Base-by-base conservation (phyloP, 768 basidiomycete genomes). In the Leucosporidium yakuticum region DNA sequence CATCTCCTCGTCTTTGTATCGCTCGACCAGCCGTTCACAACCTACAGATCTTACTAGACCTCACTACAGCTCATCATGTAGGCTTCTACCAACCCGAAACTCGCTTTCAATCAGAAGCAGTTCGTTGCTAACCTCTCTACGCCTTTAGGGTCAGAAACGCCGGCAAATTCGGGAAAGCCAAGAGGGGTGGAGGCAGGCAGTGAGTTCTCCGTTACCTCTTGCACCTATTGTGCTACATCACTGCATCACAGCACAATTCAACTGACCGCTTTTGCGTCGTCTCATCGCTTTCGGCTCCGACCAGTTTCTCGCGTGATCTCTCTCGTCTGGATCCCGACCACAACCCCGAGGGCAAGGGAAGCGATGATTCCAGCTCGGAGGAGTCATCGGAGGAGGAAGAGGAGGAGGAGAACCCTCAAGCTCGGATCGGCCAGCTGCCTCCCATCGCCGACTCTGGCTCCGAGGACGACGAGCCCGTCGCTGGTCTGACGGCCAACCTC, bases 331-430 rank as follows among this genome's bases (percentile, higher is more conserved):
- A 50, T 23, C 25, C 59, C 27, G 59, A 60, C 17, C 44, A 47
- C 29, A 34, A 61, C 31, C 48, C 48, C 20, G 31, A 31, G 4
- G 32, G 32, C 31, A 61, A 61, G 49, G 23, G 23, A 7, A 21
- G 11, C 29, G 60, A 51, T 11, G 20, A n/a, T 27, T 47, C 39
- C 11, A 48, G 48, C 21, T 29, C 27, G 6, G 60, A n/a, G 64
- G 71, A 36, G 81, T 81, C 25, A 11, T 60, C 59, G 9, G 6
- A 5, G 4, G 29, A 31, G 25, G 55, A 56, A 17, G 11, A 27
- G 4, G 80, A 84, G 3, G 82, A 82, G 15, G 81, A 81, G 32
- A 83, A 76, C 72, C 15, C 71, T 78, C 7, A 76, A 73, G 57
- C 71, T 56, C 25, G 78, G 53, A 61, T 71, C 74, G 65, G 77